phyloP scores from a whole-genome alignment of 2,329 filamentous ascomycete species.

The Ceratocystis colombiana region DNA sequence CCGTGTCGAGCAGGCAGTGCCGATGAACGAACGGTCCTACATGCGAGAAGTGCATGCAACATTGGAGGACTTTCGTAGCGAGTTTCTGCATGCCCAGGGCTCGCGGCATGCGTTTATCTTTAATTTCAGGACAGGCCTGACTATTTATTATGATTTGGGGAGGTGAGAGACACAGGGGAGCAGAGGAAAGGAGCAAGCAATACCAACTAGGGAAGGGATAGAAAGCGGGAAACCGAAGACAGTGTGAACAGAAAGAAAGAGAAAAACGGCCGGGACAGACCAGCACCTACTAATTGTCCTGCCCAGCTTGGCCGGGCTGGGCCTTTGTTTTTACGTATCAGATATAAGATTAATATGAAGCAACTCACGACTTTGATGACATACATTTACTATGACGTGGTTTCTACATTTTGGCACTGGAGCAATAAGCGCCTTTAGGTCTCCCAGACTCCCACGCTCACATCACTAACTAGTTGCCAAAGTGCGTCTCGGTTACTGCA shows the following conservation, averaged over 20 bases:
- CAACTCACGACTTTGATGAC: conserved; percentile 12
- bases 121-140: conserved; percentile 76
- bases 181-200: not conserved
- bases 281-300: not conserved
- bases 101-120: conserved; percentile 75
- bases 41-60: conserved; percentile 72
- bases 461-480: no score
- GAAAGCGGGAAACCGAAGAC: not conserved
- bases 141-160: conserved; percentile 71
- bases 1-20: conserved; percentile 65
- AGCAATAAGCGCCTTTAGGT: no score
- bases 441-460: no score
- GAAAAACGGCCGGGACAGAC: not conserved
- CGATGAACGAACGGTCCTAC: conserved; percentile 69
- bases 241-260: not conserved
- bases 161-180: conserved; percentile 4
- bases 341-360: conserved; percentile 10
- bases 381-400: not conserved
- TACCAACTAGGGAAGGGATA: not conserved
- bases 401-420: no score
- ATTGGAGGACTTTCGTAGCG: conserved; percentile 52
- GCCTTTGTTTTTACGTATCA: not conserved
- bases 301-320: not conserved
- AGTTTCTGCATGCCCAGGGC: conserved; percentile 44
- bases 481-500: no score